These are phyloP conservation scores for Calonectria pauciramosa DNA, from an alignment of 2,329 filamentous ascomycete species.

Conservation along the genomic window DNA sequence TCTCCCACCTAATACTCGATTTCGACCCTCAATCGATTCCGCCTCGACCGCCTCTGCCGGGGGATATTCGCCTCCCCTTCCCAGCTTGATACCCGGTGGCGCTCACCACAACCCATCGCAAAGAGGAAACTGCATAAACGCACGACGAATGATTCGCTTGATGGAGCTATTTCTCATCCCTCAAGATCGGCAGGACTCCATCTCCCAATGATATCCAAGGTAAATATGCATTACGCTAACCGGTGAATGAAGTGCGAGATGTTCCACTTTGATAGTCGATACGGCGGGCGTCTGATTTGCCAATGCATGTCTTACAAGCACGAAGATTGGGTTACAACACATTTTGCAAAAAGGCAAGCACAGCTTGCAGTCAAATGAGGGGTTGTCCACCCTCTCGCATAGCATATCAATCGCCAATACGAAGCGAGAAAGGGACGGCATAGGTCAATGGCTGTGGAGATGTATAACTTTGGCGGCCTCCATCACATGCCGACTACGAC, in stretches of 20 bases:
- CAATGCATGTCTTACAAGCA: background rate
- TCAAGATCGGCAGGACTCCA: no score
- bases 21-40: no score
- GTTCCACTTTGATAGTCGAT: background rate
- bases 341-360: background rate
- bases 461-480: background rate
- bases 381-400: background rate
- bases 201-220: background rate
- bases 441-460: background rate
- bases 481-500: background rate
- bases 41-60: background rate
- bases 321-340: background rate
- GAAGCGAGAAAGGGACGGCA: background rate
- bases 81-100: background rate
- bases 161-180: background rate
- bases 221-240: background rate
- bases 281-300: background rate
- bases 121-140: background rate
- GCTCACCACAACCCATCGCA: background rate
- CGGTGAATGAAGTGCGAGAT: background rate
- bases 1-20: background rate
- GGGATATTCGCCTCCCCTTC: background rate
- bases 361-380: no score
- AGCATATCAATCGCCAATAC: background rate
- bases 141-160: background rate